Evolutionary conservation across 768 basidiomycete species (phyloP).

Genomic region (Suillus brevipes): DNA sequence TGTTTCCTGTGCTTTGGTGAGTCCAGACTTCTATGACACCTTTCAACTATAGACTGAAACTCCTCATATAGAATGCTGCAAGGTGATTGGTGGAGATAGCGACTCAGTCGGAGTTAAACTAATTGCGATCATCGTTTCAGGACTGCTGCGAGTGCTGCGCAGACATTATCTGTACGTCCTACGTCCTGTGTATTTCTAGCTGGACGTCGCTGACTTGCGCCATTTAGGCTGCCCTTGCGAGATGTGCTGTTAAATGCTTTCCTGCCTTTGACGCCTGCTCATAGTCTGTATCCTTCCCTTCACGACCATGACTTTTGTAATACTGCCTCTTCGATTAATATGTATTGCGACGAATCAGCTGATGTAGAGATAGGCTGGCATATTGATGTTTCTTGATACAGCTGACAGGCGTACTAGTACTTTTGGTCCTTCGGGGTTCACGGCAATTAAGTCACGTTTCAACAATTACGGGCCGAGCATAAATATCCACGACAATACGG

Average conservation of each 20-base stretch:
- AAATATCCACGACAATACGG: background rate
- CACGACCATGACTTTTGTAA: background rate
- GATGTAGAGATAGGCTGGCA: background rate
- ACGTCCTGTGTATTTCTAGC: background rate
- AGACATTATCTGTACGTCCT: slow-evolving; percentile 66
- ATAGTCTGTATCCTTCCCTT: background rate
- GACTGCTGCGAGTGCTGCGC: slow-evolving; percentile 69
- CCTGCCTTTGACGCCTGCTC: background rate
- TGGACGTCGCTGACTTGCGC: background rate
- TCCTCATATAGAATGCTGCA: slow-evolving; percentile 60
- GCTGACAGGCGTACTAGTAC: background rate
- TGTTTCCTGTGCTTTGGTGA: slow-evolving; percentile 77
- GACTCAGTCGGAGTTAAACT: background rate
- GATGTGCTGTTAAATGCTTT: slow-evolving; percentile 32
- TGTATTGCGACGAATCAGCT: background rate
- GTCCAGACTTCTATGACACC: slow-evolving; percentile 22
- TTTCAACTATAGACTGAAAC: background rate
- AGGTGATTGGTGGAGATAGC: slow-evolving; percentile 40
- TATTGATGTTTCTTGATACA: background rate
- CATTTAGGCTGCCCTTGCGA: slow-evolving; percentile 74
- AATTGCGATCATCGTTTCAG: slow-evolving; percentile 31
- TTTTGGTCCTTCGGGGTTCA: background rate
- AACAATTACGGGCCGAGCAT: background rate
- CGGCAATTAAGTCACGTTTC: background rate
- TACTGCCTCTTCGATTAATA: background rate